Percentiles rank a stretch among this genome's conserved stretches.
Conservation (phyloP, 2,329 filamentous ascomycete genomes). For the Zasmidium citrigriseum region DNA sequence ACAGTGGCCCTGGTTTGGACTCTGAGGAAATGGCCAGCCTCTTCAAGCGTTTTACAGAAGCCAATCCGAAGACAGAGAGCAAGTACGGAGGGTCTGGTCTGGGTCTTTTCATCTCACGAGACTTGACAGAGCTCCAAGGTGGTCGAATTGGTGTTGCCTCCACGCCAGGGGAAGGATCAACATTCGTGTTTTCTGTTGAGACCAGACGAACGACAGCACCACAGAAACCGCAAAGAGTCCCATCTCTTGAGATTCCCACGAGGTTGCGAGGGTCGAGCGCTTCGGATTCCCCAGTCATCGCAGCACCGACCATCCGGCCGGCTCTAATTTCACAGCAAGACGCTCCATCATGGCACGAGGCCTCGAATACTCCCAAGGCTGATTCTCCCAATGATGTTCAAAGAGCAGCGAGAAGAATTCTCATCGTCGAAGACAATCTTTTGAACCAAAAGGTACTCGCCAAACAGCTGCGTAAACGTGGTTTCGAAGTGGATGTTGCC, state of each 20-base stretch:
- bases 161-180: constrained; percentile 59
- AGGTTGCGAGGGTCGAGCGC: not conserved
- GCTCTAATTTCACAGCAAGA: not conserved
- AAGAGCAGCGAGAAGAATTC: constrained; percentile 1
- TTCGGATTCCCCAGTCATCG: not conserved
- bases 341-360: not conserved
- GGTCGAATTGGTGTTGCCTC: constrained; percentile 68
- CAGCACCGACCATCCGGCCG: not conserved
- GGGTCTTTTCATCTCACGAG: constrained; percentile 68
- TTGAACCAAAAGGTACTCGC: constrained; percentile 33
- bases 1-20: constrained; percentile 43
- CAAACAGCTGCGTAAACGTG: constrained; percentile 27
- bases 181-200: constrained; percentile 65
- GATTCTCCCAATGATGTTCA: too few relatives aligned
- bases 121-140: constrained; percentile 68
- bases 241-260: constrained; percentile 8
- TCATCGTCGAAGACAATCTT: constrained; percentile 32
- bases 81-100: constrained; percentile 70
- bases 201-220: constrained; percentile 13
- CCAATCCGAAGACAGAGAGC: constrained; percentile 65
- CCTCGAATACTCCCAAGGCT: too few relatives aligned
- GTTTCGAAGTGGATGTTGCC: constrained; percentile 27
- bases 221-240: not conserved
- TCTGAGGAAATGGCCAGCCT: constrained; percentile 46
- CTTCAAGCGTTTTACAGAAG: constrained; percentile 70